These are phyloP conservation scores for Chalciporus pseudorubinellus DNA, from an alignment of 768 basidiomycete genomes.

Conservation along the genomic window DNA sequence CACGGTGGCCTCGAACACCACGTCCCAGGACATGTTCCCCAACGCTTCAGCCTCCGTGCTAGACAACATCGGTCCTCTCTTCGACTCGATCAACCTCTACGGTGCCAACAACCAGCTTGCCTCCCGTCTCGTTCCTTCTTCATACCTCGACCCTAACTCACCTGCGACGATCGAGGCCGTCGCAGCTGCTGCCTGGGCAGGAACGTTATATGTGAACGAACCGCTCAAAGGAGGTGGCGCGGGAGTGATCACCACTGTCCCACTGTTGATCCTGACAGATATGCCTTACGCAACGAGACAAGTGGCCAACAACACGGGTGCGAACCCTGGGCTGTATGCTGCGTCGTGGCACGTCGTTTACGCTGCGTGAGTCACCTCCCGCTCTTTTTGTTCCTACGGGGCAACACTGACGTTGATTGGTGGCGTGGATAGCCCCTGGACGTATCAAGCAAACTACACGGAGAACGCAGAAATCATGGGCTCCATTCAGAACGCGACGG, in stretches of 20 bases:
- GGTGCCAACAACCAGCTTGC: constrained; percentile 8
- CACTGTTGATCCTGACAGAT: constrained; percentile 3
- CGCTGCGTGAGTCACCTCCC: constrained; percentile 2
- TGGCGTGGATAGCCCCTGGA: constrained; percentile 11
- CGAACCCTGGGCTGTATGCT: constrained; percentile 15
- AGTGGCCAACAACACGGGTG: no score
- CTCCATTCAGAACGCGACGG: constrained; percentile 2
- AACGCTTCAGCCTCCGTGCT: constrained; percentile 6
- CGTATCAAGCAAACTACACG: constrained; percentile 2
- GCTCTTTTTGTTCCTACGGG: background rate
- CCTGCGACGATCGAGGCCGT: constrained; percentile 7
- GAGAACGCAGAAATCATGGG: background rate
- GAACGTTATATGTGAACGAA: constrained; percentile 4
- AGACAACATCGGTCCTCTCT: constrained; percentile 3
- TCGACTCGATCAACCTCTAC: constrained; percentile 8
- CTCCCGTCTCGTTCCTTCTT: constrained; percentile 12
- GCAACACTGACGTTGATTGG: background rate
- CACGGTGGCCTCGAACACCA: no score
- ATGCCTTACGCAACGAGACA: constrained; percentile 13
- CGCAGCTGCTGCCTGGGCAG: no score
- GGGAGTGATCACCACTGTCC: background rate
- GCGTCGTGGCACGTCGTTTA: constrained; percentile 16
- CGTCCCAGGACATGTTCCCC: constrained; percentile 3
- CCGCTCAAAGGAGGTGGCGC: background rate
- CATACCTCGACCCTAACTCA: no score